A percentile compares a stretch with the other conserved stretches of the same genome.
Evolutionary conservation across 495 filamentous ascomycete genomes (phyloP).

Genomic region (Lophiotrema nucula): DNA sequence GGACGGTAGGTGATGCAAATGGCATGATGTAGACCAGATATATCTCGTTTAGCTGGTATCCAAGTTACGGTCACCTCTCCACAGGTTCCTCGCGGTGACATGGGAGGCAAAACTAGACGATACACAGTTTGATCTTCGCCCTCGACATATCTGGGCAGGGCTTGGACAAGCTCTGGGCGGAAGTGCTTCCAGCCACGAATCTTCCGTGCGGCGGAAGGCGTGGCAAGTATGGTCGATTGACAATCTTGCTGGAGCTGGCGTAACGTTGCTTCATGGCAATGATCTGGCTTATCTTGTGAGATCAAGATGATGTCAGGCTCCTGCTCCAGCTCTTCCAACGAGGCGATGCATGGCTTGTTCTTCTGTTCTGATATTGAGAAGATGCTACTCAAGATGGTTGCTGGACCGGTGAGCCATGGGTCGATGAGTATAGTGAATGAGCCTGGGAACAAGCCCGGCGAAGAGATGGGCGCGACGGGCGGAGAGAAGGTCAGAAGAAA

Average conservation of each 20-base stretch:
- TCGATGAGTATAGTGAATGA: conserved; percentile 68
- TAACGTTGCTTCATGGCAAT: conserved; percentile 68
- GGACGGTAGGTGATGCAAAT: conserved; percentile 70
- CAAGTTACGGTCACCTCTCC: conserved; percentile 67
- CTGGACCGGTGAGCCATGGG: conserved; percentile 66
- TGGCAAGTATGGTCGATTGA: conserved; percentile 62
- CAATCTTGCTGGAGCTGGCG: conserved; percentile 55
- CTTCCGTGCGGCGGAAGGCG: conserved; percentile 58
- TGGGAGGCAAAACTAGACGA: conserved; percentile 49
- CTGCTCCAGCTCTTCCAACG: conserved; percentile 58
- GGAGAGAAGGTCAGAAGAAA: conserved; percentile 67
- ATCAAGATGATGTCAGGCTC: conserved; percentile 65
- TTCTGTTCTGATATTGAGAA: conserved; percentile 54
- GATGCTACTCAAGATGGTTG: conserved; percentile 59
- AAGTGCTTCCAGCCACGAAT: conserved; percentile 69
- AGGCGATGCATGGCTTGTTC: conserved; percentile 51
- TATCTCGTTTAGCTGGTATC: conserved; percentile 59
- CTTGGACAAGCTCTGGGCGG: conserved; percentile 50
- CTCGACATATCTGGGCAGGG: conserved; percentile 52
- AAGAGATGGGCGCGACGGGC: conserved; percentile 38
- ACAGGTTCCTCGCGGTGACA: conserved; percentile 45
- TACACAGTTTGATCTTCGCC: conserved; percentile 47
- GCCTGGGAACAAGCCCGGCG: conserved; percentile 42
- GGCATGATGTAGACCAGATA: conserved; percentile 62
- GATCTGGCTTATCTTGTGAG: conserved; percentile 68